These are phyloP conservation scores for Ogataea sp. DNA, from an alignment of 805 yeast genomes.

Conservation along the genomic window DNA sequence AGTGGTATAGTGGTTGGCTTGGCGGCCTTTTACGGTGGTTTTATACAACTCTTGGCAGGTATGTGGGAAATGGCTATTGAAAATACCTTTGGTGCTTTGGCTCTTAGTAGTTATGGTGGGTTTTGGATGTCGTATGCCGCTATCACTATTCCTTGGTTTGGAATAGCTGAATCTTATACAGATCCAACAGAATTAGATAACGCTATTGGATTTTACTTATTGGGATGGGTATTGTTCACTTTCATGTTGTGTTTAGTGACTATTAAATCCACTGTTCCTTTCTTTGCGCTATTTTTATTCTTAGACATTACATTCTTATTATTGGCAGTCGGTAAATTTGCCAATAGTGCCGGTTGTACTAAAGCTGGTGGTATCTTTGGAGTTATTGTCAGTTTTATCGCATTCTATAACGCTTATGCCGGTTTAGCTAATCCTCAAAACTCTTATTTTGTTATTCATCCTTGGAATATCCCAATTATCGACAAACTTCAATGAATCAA, in stretches of 20 bases:
- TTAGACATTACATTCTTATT: slow-evolving; percentile 47
- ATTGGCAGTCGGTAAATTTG: slow-evolving; percentile 44
- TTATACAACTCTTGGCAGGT: slow-evolving; percentile 64
- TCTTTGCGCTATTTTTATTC: slow-evolving; percentile 43
- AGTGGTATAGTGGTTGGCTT: slow-evolving; percentile 56
- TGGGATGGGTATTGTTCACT: slow-evolving; percentile 62
- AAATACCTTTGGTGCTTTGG: slow-evolving; percentile 69
- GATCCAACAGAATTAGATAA: slow-evolving; percentile 37
- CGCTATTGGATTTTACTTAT: slow-evolving; percentile 48
- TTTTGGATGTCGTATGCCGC: slow-evolving; percentile 76
- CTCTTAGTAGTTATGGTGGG: slow-evolving; percentile 55
- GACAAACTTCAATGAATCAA: too few species aligned
- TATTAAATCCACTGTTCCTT: slow-evolving; percentile 44
- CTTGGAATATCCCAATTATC: slow-evolving; percentile 1
- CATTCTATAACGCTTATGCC: slow-evolving; percentile 66
- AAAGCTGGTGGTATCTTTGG: slow-evolving; percentile 63
- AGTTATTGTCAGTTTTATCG: slow-evolving; percentile 48
- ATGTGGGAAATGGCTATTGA: slow-evolving; percentile 71
- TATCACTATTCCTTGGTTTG: slow-evolving; percentile 49
- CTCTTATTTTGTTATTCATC: slow-evolving; percentile 39
- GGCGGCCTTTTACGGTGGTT: slow-evolving; percentile 68
- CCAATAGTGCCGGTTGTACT: slow-evolving; percentile 28
- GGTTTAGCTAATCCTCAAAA: slow-evolving; percentile 61
- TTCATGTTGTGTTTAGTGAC: slow-evolving; percentile 50
- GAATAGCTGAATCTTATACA: slow-evolving; percentile 39